Evolutionary conservation across 2,329 filamentous ascomycete species (phyloP).

Genomic region (Aspergillus versicolor): DNA sequence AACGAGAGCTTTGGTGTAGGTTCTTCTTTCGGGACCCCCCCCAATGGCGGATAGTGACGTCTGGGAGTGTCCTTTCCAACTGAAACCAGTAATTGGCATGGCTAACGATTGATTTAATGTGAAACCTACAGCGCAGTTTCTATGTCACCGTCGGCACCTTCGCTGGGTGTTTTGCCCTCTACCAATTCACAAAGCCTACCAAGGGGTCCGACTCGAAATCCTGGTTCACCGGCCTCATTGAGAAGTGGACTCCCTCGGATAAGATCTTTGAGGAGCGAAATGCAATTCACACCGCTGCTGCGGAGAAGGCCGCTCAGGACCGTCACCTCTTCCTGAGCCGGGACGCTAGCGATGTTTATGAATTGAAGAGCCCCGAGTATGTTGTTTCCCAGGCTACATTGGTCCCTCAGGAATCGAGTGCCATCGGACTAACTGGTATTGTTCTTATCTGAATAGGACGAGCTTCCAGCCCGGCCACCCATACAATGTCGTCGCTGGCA

Average conservation of each 20-base stretch:
- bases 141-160: slow-evolving; percentile 47
- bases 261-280: slow-evolving; percentile 57
- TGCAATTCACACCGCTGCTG: slow-evolving; percentile 58
- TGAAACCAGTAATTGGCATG: neutral
- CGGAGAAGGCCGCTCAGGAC: slow-evolving; percentile 64
- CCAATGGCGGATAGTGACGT: neutral
- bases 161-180: slow-evolving; percentile 43
- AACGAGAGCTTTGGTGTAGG: slow-evolving; percentile 49
- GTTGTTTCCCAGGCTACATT: slow-evolving; percentile 30
- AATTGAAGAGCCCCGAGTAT: slow-evolving; percentile 65
- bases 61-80: slow-evolving; percentile 13
- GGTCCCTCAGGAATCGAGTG: neutral
- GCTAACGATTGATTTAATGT: slow-evolving; percentile 19
- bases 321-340: slow-evolving; percentile 58
- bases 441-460: slow-evolving; percentile 44
- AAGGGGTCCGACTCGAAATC: slow-evolving; percentile 40
- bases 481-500: slow-evolving; percentile 64
- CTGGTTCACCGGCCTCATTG: slow-evolving; percentile 50
- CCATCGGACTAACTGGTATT: slow-evolving; percentile 9
- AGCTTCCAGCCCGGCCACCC: slow-evolving; percentile 61
- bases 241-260: slow-evolving; percentile 55
- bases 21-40: slow-evolving; percentile 15
- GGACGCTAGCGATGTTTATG: slow-evolving; percentile 44
- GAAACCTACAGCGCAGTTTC: slow-evolving; percentile 44
- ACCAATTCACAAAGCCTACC: slow-evolving; percentile 41